Evolutionary conservation across 805 yeast genomes (phyloP).

Genomic region (Candida coquimbonensis): DNA sequence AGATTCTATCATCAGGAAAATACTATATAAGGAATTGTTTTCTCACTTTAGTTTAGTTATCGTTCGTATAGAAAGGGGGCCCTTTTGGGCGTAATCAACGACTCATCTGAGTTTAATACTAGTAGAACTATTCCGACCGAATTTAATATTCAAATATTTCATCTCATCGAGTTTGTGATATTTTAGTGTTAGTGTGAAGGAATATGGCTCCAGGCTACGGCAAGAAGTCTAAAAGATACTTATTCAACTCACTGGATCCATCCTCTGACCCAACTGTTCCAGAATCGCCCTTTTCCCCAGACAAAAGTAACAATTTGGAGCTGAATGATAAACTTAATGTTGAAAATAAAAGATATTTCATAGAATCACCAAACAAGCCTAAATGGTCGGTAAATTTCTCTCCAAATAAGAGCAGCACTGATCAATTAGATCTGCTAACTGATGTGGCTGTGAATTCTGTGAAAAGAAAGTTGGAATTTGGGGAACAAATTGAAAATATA

Average conservation of each 20-base stretch:
- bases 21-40: too few species aligned
- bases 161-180: not conserved
- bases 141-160: too few species aligned
- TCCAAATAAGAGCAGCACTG: not conserved
- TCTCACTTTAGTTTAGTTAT: too few species aligned
- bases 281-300: slow-evolving; percentile 2
- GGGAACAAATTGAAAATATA: not conserved
- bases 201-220: slow-evolving; percentile 6
- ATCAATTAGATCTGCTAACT: not conserved
- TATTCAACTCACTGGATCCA: not conserved
- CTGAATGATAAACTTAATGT: not conserved
- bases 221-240: not conserved
- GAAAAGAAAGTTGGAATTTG: slow-evolving; percentile 4
- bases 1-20: too few species aligned
- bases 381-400: slow-evolving; percentile 15
- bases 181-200: not conserved
- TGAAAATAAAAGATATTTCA: slow-evolving; percentile 8
- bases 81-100: too few species aligned
- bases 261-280: not conserved
- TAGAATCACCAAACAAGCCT: slow-evolving; percentile 21
- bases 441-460: not conserved
- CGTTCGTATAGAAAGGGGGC: too few species aligned
- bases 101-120: too few species aligned
- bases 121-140: too few species aligned
- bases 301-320: not conserved